Conservation (phyloP, 2,329 filamentous ascomycete genomes). For the Xylaria digitata region DNA sequence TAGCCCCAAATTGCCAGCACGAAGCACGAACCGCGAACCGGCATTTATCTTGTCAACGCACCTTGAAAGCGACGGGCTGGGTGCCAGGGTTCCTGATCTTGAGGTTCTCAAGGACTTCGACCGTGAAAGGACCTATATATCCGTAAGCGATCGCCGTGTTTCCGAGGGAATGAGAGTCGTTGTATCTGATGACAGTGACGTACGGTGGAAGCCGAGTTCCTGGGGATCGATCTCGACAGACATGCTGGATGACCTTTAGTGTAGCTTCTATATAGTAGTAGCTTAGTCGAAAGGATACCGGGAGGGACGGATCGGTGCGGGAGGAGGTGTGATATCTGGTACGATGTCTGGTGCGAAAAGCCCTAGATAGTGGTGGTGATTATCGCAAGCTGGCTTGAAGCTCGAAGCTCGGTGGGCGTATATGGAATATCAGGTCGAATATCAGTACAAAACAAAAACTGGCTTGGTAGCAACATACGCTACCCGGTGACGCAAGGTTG, state of each 20-base stretch:
- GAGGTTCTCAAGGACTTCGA: slow-evolving; percentile 72
- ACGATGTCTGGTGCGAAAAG: slow-evolving; percentile 9
- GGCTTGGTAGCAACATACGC: not conserved
- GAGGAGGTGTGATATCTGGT: slow-evolving; percentile 4
- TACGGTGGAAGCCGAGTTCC: slow-evolving; percentile 95
- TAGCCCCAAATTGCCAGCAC: slow-evolving; percentile 6
- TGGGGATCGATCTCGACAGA: slow-evolving; percentile 92
- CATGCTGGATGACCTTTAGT: slow-evolving; percentile 67
- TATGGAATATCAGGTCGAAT: not conserved
- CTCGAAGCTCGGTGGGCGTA: slow-evolving; percentile 5
- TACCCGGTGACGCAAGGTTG: slow-evolving; percentile 3
- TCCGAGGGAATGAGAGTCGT: slow-evolving; percentile 28
- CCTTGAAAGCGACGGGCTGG: slow-evolving; percentile 76
- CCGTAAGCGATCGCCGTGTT: slow-evolving; percentile 22
- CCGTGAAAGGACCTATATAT: slow-evolving; percentile 71
- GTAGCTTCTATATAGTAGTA: slow-evolving; percentile 11
- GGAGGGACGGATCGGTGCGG: slow-evolving; percentile 1
- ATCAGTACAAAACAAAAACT: not conserved
- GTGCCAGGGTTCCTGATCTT: slow-evolving; percentile 73
- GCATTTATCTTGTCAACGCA: slow-evolving; percentile 51
- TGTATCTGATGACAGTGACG: slow-evolving; percentile 52
- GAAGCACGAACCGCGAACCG: not conserved
- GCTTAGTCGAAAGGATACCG: not conserved
- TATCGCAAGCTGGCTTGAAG: slow-evolving; percentile 33
- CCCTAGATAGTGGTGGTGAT: slow-evolving; percentile 10